phyloP scores from a whole-genome alignment of 441 rosid genomes.

The Pelargonium cotyledonis region DNA sequence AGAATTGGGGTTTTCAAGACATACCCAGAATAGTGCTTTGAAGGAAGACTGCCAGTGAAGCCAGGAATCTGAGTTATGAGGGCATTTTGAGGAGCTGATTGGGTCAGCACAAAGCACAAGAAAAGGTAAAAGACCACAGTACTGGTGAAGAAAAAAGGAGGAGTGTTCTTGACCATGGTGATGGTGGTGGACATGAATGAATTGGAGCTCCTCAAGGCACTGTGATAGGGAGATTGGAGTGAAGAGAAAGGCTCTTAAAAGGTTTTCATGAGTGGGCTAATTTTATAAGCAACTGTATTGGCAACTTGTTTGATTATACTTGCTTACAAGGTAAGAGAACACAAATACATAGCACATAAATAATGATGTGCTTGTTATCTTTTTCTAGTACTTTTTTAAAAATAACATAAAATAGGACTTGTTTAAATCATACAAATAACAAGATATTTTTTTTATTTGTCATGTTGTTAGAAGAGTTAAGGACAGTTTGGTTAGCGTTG shows the following conservation, averaged over 20 bases:
- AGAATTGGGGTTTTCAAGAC: not conserved
- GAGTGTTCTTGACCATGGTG: constrained; percentile 20
- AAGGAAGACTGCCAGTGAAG: constrained; percentile 54
- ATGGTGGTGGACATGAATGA: not conserved
- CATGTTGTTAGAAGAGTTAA: too few relatives aligned
- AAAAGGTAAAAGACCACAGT: constrained; percentile 18
- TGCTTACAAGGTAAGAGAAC: not conserved
- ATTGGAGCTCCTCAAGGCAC: not conserved
- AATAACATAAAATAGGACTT: too few relatives aligned
- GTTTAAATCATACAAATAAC: too few relatives aligned
- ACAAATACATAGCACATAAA: too few relatives aligned
- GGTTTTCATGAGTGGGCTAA: not conserved
- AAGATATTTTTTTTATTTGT: too few relatives aligned
- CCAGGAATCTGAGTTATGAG: constrained; percentile 60
- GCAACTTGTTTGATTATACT: not conserved
- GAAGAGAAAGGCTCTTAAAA: not conserved
- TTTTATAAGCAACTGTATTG: not conserved
- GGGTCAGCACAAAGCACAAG: constrained; percentile 21
- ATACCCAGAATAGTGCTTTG: constrained; percentile 86
- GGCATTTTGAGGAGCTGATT: constrained; percentile 52
- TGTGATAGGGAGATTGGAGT: not conserved
- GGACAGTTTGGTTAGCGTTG: too few relatives aligned
- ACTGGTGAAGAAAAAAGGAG: constrained; percentile 16
- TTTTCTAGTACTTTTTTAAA: too few relatives aligned
- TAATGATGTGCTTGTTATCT: too few relatives aligned